These are phyloP conservation scores for Neckera pumila DNA, from an alignment of 225 moss, liverwort and hornwort genomes.

Conservation along the genomic window DNA sequence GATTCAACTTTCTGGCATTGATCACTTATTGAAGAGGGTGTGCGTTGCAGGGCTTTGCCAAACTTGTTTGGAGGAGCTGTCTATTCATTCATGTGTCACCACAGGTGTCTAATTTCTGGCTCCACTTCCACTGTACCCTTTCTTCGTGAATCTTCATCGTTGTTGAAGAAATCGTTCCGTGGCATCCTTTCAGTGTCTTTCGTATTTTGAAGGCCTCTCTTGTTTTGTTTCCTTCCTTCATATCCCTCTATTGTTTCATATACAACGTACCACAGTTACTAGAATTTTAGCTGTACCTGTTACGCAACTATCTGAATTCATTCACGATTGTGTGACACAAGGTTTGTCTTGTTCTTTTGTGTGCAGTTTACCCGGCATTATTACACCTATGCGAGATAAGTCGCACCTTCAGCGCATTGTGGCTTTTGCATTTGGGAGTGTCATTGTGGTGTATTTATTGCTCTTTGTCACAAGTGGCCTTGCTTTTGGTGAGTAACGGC, in stretches of 20 bases:
- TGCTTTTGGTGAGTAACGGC: slow-evolving; percentile 67
- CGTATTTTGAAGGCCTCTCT: not conserved
- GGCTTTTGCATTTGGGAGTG: slow-evolving; percentile 60
- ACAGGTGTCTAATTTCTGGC: slow-evolving; percentile 41
- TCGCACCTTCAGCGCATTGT: slow-evolving; percentile 56
- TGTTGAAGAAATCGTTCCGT: not conserved
- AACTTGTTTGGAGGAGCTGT: slow-evolving; percentile 98
- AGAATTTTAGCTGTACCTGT: not conserved
- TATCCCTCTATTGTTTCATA: not conserved
- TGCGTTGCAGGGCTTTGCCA: slow-evolving; percentile 66
- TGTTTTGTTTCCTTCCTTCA: not conserved
- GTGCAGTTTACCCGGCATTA: slow-evolving; percentile 79
- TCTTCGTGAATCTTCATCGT: not conserved
- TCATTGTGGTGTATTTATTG: slow-evolving; percentile 60
- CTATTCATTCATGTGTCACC: slow-evolving; percentile 99
- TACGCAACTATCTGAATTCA: not conserved
- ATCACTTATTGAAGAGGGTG: not conserved
- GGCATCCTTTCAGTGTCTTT: not conserved
- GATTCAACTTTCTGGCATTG: not conserved
- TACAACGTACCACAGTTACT: not conserved
- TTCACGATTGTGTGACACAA: not conserved
- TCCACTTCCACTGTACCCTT: not conserved
- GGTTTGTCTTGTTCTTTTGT: not conserved
- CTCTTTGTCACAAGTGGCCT: slow-evolving; percentile 78
- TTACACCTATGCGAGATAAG: slow-evolving; percentile 90